Evolutionary conservation across 495 filamentous ascomycete species (phyloP).

Genomic region (Cercophora newfieldiana): DNA sequence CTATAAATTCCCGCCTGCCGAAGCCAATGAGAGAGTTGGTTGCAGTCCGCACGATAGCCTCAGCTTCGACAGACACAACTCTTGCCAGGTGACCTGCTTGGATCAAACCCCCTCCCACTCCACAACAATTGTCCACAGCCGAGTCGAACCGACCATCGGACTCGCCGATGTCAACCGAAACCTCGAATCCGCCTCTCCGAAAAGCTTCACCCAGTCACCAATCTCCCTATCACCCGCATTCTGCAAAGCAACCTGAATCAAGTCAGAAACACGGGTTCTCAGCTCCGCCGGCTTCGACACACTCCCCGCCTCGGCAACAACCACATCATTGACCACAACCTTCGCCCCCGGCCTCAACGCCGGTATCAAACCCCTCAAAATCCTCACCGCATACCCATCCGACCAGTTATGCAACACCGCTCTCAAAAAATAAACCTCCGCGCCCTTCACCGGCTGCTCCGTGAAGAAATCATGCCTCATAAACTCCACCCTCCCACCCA

Average conservation of each 20-base stretch:
- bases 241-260: background rate
- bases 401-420: conserved; percentile 52
- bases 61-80: no score
- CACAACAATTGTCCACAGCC: no score
- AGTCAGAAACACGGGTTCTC: background rate
- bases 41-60: no score
- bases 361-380: conserved; percentile 40
- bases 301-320: conserved; percentile 19
- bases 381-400: conserved; percentile 38
- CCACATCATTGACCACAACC: conserved; percentile 45
- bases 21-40: no score
- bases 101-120: no score
- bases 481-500: conserved; percentile 37
- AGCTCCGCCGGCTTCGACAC: background rate
- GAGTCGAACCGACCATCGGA: no score
- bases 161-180: no score
- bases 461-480: conserved; percentile 48
- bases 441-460: conserved; percentile 41
- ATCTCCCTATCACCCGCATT: background rate
- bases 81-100: no score
- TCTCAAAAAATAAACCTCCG: conserved; percentile 54
- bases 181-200: background rate
- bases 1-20: no score
- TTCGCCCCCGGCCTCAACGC: conserved; percentile 38
- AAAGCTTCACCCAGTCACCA: background rate